Conservation (phyloP, 768 basidiomycete species). For the Termitomyces bulborhizus region DNA sequence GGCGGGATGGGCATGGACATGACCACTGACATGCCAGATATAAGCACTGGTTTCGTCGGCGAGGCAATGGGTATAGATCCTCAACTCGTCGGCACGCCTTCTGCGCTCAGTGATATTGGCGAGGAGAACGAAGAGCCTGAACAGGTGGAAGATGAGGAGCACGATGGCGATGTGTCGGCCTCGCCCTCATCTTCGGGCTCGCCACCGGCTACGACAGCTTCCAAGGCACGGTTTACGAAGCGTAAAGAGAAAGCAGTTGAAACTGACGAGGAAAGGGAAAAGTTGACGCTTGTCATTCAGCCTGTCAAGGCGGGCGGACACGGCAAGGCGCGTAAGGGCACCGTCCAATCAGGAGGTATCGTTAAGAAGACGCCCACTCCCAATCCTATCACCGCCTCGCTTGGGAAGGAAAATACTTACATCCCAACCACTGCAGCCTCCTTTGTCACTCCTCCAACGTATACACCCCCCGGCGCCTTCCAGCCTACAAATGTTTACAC, state of each 20-base stretch:
- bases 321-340: constrained; percentile 57
- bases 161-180: constrained; percentile 12
- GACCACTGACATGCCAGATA: constrained; percentile 9
- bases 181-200: constrained; percentile 12
- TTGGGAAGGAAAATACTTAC: constrained; percentile 25
- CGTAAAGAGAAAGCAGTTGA: constrained; percentile 9
- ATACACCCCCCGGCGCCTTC: constrained; percentile 11
- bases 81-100: constrained; percentile 65
- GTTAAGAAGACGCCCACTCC: constrained; percentile 44
- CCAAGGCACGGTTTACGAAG: constrained; percentile 9
- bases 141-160: constrained; percentile 13
- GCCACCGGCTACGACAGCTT: constrained; percentile 5
- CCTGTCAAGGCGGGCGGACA: constrained; percentile 56
- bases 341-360: constrained; percentile 69
- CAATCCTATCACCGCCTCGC: constrained; percentile 14
- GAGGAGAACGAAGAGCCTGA: constrained; percentile 24
- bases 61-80: constrained; percentile 54
- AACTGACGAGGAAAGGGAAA: constrained; percentile 26
- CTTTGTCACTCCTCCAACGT: constrained; percentile 5
- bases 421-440: constrained; percentile 18
- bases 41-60: constrained; percentile 1
- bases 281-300: constrained; percentile 39
- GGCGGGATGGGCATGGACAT: constrained; percentile 20
- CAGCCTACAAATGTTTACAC: constrained; percentile 14
- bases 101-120: constrained; percentile 33